Percentiles rank a stretch among this genome's conserved stretches.
phyloP scores from a whole-genome alignment of 208 protist genomes.

The Trypanosoma rangeli region DNA sequence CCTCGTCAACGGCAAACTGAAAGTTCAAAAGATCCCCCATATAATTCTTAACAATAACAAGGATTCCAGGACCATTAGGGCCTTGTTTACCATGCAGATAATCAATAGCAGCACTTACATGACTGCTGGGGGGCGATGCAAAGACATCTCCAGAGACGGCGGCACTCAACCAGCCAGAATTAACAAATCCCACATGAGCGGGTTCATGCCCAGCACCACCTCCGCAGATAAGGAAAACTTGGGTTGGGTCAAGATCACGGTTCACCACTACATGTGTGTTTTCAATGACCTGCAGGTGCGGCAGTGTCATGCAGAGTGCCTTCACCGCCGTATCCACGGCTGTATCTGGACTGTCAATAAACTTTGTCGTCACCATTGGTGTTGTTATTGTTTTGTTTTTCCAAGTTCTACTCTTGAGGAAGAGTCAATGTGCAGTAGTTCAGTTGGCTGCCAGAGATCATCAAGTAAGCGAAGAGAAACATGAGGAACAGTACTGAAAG shows the following conservation, averaged over 20 bases:
- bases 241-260: conserved; percentile 32
- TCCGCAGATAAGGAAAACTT: conserved; percentile 79
- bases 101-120: conserved; percentile 82
- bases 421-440: background rate
- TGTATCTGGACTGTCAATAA: conserved; percentile 43
- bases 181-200: conserved; percentile 83
- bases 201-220: conserved; percentile 93
- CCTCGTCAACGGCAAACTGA: conserved; percentile 75
- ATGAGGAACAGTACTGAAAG: no score
- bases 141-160: conserved; percentile 91
- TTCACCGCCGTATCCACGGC: conserved; percentile 44
- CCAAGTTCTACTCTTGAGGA: background rate
- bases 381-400: background rate
- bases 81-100: conserved; percentile 48
- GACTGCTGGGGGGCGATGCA: conserved; percentile 64
- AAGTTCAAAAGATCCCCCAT: conserved; percentile 92
- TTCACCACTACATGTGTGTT: conserved; percentile 56
- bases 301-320: conserved; percentile 38
- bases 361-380: conserved; percentile 34
- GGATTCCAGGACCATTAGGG: conserved; percentile 44
- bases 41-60: conserved; percentile 95
- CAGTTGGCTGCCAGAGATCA: background rate
- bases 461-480: no score
- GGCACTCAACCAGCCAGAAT: conserved; percentile 85
- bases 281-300: conserved; percentile 34